Evolutionary conservation across 1,139 yeast genomes (phyloP).

Genomic region (Yamadazyma diddensiae): DNA sequence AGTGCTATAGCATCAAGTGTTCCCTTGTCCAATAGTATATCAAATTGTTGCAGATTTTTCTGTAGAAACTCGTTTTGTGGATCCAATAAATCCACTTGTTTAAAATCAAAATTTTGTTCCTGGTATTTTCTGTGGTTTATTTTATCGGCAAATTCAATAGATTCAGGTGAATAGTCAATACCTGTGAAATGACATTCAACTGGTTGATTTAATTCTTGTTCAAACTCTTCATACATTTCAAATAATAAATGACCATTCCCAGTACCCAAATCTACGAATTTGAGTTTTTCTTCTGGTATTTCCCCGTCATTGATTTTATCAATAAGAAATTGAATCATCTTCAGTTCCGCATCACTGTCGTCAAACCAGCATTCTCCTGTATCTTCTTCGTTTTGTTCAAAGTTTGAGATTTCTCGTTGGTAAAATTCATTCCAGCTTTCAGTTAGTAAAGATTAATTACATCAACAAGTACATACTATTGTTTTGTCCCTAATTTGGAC

Average conservation of each 20-base stretch:
- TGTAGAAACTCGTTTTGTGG: conserved; percentile 31
- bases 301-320: conserved; percentile 26
- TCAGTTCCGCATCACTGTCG: conserved; percentile 85
- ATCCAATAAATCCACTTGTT: conserved; percentile 45
- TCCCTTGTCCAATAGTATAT: conserved; percentile 86
- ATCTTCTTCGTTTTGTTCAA: conserved; percentile 68
- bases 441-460: conserved; percentile 19
- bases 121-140: conserved; percentile 47
- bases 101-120: conserved; percentile 37
- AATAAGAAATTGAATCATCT: conserved; percentile 65
- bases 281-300: conserved; percentile 29
- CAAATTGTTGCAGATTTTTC: conserved; percentile 44
- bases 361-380: conserved; percentile 97
- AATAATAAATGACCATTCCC: conserved; percentile 93
- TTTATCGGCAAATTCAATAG: conserved; percentile 67
- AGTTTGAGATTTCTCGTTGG: conserved; percentile 66
- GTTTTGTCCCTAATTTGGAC: conserved; percentile 74
- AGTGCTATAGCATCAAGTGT: conserved; percentile 95
- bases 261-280: conserved; percentile 81
- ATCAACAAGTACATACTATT: conserved; percentile 50
- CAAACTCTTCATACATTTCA: conserved; percentile 54
- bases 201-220: conserved; percentile 36
- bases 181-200: conserved; percentile 49
- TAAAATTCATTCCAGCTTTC: conserved; percentile 85
- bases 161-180: conserved; percentile 79